Base-by-base conservation (phyloP, 148 eudicot species). In the Camellia sinensis region DNA sequence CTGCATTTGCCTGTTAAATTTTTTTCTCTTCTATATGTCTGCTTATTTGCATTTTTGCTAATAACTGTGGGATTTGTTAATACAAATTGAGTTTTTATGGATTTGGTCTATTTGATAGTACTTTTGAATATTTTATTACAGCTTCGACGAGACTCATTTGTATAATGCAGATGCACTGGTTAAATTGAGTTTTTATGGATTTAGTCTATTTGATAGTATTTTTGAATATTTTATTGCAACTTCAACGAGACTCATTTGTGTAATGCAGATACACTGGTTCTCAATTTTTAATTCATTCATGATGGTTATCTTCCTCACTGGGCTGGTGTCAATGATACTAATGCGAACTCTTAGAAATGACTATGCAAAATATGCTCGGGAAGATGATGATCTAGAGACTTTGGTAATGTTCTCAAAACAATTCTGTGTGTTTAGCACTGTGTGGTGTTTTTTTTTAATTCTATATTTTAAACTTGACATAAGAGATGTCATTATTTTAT, bases 221-320 rank as follows among this genome's bases (percentile, higher is more conserved):
- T 54, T 15, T 5, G 12, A 52, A 67, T 59, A 2, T 29, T 76
- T 67, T 43, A 17, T 56, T 69, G 13, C 67, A 9, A 50, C 18
- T 61, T 71, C 4, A 29, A 44, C 62, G 70, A 14, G 37, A 75
- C 63, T 73, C 61, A 0, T 71, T 69, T 44, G 18, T 52, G 44
- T 65, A 46, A 65, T 85, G 93, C 96, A 95, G 98, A 95, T 95
- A 76, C 98, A 95, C 80, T 95, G 97, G 98, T 95, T 92, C 86
- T 95, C 98, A 67, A 90, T 93, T 50, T 91, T 95, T 82, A 95
- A 95, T 91, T 95, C 98, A 9, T 95, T 93, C 92, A 95, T 95
- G 98, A 95, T 95, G 98, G 98, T 95, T 66, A 95, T 95, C 87
- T 95, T 95, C 83, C 94, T 95, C 76, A 93, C 98, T 83, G 97